Conservation (phyloP, 148 eudicot species). For the Agrostemma githago region DNA sequence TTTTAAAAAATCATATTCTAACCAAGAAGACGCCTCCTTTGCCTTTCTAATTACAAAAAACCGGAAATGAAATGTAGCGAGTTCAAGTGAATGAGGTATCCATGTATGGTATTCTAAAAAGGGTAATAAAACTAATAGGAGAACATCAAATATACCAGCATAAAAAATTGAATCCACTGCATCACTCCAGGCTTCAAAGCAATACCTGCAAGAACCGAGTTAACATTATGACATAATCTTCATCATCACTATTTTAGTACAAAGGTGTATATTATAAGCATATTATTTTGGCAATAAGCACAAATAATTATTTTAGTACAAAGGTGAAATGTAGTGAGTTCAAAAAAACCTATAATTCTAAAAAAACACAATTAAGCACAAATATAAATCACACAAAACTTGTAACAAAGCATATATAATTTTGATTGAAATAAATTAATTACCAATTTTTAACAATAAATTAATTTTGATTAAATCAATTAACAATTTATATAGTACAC, state of each 20-base stretch:
- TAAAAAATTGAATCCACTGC: constrained; percentile 56
- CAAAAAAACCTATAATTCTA: no score
- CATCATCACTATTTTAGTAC: not conserved
- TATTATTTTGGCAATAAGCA: not conserved
- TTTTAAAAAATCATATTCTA: constrained; percentile 8
- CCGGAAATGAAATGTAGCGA: not conserved
- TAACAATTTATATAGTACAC: no score
- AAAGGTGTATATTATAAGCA: not conserved
- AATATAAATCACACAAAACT: no score
- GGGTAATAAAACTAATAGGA: constrained; percentile 4
- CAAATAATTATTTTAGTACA: no score
- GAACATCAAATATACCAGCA: constrained; percentile 38
- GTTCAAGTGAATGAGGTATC: not conserved
- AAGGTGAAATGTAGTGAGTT: no score
- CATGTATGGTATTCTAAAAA: not conserved
- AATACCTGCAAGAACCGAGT: constrained; percentile 52
- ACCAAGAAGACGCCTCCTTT: not conserved
- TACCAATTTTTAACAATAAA: no score
- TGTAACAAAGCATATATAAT: no score
- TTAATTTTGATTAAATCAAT: no score
- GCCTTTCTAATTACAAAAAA: not conserved
- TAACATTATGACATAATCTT: not conserved
- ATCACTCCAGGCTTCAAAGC: constrained; percentile 86
- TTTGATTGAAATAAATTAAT: no score
- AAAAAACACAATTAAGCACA: no score